These are phyloP conservation scores for Sutorius australiensis DNA, from an alignment of 768 basidiomycete species.

Conservation along the genomic window DNA sequence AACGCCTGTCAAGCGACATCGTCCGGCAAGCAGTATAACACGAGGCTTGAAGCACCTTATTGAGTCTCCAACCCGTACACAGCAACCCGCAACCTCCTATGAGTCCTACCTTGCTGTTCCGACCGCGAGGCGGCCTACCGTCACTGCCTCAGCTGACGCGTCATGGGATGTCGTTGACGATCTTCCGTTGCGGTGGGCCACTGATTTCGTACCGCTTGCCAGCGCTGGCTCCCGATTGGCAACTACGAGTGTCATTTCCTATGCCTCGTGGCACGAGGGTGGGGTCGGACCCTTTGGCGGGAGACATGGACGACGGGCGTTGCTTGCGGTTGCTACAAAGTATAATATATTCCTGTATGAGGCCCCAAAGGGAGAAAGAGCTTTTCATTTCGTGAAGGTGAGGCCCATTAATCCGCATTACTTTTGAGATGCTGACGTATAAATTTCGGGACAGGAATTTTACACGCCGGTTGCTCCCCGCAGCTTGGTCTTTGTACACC, in stretches of 20 bases:
- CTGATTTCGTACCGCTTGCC: constrained; percentile 80
- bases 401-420: neutral
- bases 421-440: neutral
- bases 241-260: constrained; percentile 56
- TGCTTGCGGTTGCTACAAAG: constrained; percentile 77
- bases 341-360: constrained; percentile 72
- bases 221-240: constrained; percentile 59
- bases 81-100: constrained; percentile 25
- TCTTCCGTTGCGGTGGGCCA: constrained; percentile 79
- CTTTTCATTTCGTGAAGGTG: constrained; percentile 78
- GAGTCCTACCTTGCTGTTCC: constrained; percentile 32
- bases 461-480: constrained; percentile 72
- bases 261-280: constrained; percentile 66
- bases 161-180: constrained; percentile 74
- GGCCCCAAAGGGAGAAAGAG: constrained; percentile 77
- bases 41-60: constrained; percentile 58
- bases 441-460: constrained; percentile 57
- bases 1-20: constrained; percentile 44
- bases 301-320: constrained; percentile 43
- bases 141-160: constrained; percentile 42
- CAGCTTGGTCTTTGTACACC: constrained; percentile 66
- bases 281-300: constrained; percentile 40
- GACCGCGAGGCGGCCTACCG: constrained; percentile 19
- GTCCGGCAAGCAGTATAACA: constrained; percentile 54
- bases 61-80: constrained; percentile 35